A percentile compares a stretch with the other conserved stretches of the same genome.
Conservation (phyloP, 208 protist genomes). For the Acanthamoeba royreba region DNA sequence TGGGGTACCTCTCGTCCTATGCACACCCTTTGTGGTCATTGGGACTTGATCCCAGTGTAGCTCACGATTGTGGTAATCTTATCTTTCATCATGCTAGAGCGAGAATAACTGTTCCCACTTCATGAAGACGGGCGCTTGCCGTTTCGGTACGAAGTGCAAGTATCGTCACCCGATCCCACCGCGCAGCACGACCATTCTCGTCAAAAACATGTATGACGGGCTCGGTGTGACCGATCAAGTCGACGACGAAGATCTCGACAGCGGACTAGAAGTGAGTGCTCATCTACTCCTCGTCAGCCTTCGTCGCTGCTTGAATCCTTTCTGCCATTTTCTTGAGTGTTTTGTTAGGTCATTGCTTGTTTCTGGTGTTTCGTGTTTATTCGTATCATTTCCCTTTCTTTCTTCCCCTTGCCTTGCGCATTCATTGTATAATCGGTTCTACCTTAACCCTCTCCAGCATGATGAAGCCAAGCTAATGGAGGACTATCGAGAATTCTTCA, state of each 20-base stretch:
- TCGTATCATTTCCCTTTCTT: neutral
- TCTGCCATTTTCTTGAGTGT: neutral
- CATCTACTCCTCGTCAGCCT: neutral
- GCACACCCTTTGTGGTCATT: neutral
- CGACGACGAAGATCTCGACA: neutral
- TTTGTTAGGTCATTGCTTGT: neutral
- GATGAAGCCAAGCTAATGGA: conserved; percentile 4
- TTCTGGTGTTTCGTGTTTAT: neutral
- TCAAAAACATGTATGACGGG: conserved; percentile 44
- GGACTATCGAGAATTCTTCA: conserved; percentile 4
- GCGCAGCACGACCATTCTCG: conserved; percentile 1
- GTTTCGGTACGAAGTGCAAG: neutral
- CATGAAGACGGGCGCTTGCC: conserved; percentile 35
- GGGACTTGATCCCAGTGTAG: too few species aligned
- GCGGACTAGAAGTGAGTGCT: conserved; percentile 1
- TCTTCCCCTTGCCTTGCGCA: neutral
- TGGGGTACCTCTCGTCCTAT: neutral
- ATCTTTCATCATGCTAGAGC: neutral
- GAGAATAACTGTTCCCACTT: neutral
- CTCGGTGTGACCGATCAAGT: neutral
- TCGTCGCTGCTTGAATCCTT: neutral
- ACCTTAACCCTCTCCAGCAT: neutral
- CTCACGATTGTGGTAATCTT: neutral
- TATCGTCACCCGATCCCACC: neutral
- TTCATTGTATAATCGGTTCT: neutral